Evolutionary conservation across 2,329 filamentous ascomycete genomes (phyloP).

Genomic region (Fusarium subtropicale): DNA sequence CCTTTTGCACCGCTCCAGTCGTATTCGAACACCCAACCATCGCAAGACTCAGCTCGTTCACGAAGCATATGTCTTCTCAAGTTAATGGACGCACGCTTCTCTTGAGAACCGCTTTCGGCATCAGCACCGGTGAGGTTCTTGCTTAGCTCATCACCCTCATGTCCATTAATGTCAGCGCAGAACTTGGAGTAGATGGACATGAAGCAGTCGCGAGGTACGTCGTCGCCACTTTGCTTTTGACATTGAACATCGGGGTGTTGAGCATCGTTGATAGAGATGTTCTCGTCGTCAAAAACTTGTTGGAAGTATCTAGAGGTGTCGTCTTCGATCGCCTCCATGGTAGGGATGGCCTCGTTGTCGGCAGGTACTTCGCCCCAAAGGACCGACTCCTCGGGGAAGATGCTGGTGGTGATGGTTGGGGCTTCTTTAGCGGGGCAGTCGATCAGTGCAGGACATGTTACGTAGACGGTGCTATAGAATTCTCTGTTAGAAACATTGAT

Average conservation of each 20-base stretch:
- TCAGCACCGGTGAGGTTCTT: background rate
- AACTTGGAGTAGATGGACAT: constrained; percentile 8
- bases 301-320: background rate
- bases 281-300: constrained; percentile 1
- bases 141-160: background rate
- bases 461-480: background rate
- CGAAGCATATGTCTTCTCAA: background rate
- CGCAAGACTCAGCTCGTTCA: background rate
- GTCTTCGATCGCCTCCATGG: background rate
- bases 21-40: constrained; percentile 1
- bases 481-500: background rate
- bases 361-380: background rate
- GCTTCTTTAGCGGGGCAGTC: constrained; percentile 3
- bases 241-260: constrained; percentile 6
- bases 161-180: background rate
- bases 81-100: background rate
- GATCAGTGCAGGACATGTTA: background rate
- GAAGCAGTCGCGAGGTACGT: constrained; percentile 6
- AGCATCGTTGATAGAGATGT: constrained; percentile 8
- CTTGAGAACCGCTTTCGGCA: background rate
- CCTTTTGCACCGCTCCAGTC: constrained; percentile 4
- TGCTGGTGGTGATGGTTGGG: constrained; percentile 1
- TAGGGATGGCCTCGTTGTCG: background rate
- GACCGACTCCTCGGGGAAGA: constrained; percentile 3
- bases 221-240: background rate